A percentile compares a stretch with the other conserved stretches of the same genome.
These are phyloP conservation scores for Mycena sanguinolenta DNA, from an alignment of 768 basidiomycete species.

Conservation along the genomic window DNA sequence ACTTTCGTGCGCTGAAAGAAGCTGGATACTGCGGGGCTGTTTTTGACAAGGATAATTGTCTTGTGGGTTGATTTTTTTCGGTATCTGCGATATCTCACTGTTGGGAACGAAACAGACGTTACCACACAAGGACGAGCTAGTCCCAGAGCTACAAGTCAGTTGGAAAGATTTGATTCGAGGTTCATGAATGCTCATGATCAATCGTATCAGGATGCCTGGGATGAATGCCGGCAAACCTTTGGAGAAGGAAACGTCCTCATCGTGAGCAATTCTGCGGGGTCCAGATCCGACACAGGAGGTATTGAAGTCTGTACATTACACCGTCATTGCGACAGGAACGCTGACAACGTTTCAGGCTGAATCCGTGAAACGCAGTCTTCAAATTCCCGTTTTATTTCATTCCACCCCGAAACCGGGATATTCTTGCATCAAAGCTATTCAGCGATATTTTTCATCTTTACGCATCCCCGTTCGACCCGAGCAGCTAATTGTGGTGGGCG, in stretches of 20 bases:
- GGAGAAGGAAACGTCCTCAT: slow-evolving; percentile 86
- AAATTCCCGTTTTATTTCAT: slow-evolving; percentile 88
- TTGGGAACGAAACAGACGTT: slow-evolving; percentile 67
- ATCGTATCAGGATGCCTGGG: slow-evolving; percentile 77
- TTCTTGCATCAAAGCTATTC: slow-evolving; percentile 79
- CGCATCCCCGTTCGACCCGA: slow-evolving; percentile 67
- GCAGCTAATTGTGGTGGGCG: slow-evolving; percentile 88
- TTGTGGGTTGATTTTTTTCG: slow-evolving; percentile 65
- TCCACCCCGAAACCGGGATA: slow-evolving; percentile 82
- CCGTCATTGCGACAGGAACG: slow-evolving; percentile 3
- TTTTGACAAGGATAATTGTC: slow-evolving; percentile 98
- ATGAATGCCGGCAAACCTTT: slow-evolving; percentile 77
- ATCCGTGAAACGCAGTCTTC: slow-evolving; percentile 82
- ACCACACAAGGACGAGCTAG: slow-evolving; percentile 81
- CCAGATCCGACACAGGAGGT: slow-evolving; percentile 78
- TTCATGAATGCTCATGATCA: neutral
- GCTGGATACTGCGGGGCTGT: slow-evolving; percentile 92
- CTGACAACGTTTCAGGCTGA: slow-evolving; percentile 71
- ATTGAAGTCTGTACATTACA: slow-evolving; percentile 73
- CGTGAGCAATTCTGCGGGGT: slow-evolving; percentile 96
- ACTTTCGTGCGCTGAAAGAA: slow-evolving; percentile 77
- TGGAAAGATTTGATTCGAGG: neutral
- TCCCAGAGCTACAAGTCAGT: slow-evolving; percentile 80
- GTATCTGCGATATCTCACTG: neutral
- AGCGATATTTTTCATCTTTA: slow-evolving; percentile 79